A percentile compares a stretch with the other conserved stretches of the same genome.
phyloP scores from a whole-genome alignment of 805 yeast species.

The Pichia californica region DNA sequence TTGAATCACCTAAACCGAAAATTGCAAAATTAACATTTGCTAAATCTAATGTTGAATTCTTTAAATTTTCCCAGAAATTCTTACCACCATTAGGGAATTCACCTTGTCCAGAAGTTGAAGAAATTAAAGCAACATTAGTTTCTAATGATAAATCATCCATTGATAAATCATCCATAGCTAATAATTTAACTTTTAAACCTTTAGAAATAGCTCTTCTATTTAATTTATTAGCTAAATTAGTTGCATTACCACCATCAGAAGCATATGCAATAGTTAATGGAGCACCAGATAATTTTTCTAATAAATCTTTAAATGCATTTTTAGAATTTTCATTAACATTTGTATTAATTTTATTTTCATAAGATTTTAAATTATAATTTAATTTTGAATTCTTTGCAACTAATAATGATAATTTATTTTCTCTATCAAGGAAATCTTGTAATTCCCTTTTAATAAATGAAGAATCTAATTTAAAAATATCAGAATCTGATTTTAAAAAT shows the following conservation, averaged over 20 bases:
- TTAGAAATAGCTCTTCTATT: conserved; percentile 74
- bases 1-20: conserved; percentile 76
- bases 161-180: conserved; percentile 66
- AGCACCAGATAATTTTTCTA: conserved; percentile 88
- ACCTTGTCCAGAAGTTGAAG: conserved; percentile 83
- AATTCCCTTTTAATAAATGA: conserved; percentile 71
- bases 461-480: conserved; percentile 78
- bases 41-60: conserved; percentile 61
- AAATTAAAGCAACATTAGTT: conserved; percentile 59
- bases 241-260: conserved; percentile 89
- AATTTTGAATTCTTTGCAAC: conserved; percentile 66
- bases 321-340: conserved; percentile 51
- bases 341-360: conserved; percentile 53
- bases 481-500: conserved; percentile 35
- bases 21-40: conserved; percentile 51
- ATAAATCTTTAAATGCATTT: conserved; percentile 65
- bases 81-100: conserved; percentile 83
- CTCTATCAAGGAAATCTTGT: conserved; percentile 77
- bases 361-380: conserved; percentile 69
- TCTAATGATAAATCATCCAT: conserved; percentile 69
- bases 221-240: conserved; percentile 70
- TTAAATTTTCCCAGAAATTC: conserved; percentile 65
- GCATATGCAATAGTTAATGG: conserved; percentile 84
- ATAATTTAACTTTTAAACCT: conserved; percentile 61
- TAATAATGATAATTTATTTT: conserved; percentile 76